Base-by-base conservation (phyloP, 139 green algal species). In the Chlamydomonas eustigma region DNA sequence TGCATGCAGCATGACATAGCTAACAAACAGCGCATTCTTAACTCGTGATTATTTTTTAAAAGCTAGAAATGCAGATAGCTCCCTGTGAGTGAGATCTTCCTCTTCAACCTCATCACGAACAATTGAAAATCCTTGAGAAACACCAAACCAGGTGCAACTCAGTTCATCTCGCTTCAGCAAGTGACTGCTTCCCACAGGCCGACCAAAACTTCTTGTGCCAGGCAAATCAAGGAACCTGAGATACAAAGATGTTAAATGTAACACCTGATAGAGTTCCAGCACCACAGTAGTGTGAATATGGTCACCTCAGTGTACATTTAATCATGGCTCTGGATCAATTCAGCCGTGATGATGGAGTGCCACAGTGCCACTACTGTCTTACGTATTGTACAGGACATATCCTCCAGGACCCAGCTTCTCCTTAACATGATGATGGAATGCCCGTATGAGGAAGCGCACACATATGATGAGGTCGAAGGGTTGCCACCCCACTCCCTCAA, bases 381-480 rank as follows among this genome's bases (percentile, higher is more conserved):
- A 72, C 24, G 81, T 86, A 28, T 73, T 80, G 71, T 81, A 81
- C 36, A 86, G 35, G 5, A 86, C 64, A 2, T 75, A 70, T 30
- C 81, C 81, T 3, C 81, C 81, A 32, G 78, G 78, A 8, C 37
- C 30, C 37, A 86, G 51, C 39, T 81, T 32, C 2, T 25, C 3
- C 0, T 39, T 3, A 71, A 86, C 51, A 33, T 12, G 37, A 6
- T 50, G 50, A 22, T 83, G 30, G 35, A 86, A 66, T n/a, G 71
- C 28, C 1, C 81, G 81, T 28, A 76, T 65, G n/a, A 86, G 34
- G 39, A 86, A 82, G 4, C 81, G 63, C 33, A 81, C 74, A 66
- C 75, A 83, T 64, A 86, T 33, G 4, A 86, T 34, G 12, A 86
- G 38, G 70, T 86, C 81, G 32, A 75, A 83, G n/a, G n/a, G n/a